Base-by-base conservation (phyloP, 768 basidiomycete species). In the Boletus sensibilis region DNA sequence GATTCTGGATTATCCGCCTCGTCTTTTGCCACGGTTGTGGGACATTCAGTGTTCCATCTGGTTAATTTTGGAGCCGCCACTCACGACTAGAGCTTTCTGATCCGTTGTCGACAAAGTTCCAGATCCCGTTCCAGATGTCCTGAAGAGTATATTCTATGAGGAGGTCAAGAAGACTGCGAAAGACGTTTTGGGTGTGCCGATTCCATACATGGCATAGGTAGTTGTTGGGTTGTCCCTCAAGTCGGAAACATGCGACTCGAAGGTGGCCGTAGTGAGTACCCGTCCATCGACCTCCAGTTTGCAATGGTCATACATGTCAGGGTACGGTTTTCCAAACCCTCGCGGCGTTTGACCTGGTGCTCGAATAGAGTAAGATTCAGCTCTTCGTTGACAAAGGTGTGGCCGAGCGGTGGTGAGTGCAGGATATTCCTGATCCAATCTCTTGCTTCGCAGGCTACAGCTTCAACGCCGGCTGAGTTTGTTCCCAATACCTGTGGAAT, bases 301-400 rank as follows among this genome's bases (percentile, higher is more conserved):
- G 49, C 56, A 56, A 44, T 49, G 45, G n/a, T 40, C 41, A 31
- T 27, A 43, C 2, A 13, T 1, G 18, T 41, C 38, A 13, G 31
- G 8, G 9, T 5, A 1, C 33, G 8, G 1, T 39, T 49, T 16
- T 40, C 41, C 16, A 50, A 5, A 7, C 20, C 27, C 29, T 52
- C 33, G 41, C 52, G 56, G 4, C 29, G 21, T 5, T 39, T 40
- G 13, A 64, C 61, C 13, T 9, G 50, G 48, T 64, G 56, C 44
- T 58, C 62, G 23, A 61, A 49, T 18, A 64, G 20, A 8, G 56
- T 41, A 14, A 58, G 13, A 13, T 41, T 64, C 47, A 64, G 18
- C 21, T 50, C 58, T 12, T 62, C 56, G 31, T 64, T 60, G 46
- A 57, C 38, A 20, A 63, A 53, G 9, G 51, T 44, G 13, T 63